A percentile compares a stretch with the other conserved stretches of the same genome.
Conservation (phyloP, 2,329 filamentous ascomycete genomes). For the Fusarium pseudocircinatum region DNA sequence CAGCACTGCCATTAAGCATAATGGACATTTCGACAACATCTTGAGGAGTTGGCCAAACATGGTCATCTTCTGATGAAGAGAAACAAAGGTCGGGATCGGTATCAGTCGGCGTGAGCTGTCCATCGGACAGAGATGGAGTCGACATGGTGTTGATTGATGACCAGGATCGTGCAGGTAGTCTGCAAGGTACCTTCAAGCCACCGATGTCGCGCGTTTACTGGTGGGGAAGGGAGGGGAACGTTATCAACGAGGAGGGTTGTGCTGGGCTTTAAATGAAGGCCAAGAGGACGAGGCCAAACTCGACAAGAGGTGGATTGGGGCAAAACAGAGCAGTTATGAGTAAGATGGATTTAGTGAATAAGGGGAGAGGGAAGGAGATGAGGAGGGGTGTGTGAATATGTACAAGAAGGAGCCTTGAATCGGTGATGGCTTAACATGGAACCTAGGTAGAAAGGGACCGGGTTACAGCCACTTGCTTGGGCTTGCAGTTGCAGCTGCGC, state of each 20-base stretch:
- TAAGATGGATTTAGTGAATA: constrained; percentile 14
- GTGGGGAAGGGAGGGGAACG: constrained; percentile 12
- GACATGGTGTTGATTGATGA: constrained; percentile 42
- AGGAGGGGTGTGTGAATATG: constrained; percentile 29
- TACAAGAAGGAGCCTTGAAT: constrained; percentile 17
- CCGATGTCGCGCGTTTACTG: constrained; percentile 37
- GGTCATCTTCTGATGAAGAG: constrained; percentile 35
- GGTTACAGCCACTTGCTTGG: constrained; percentile 10
- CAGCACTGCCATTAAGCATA: constrained; percentile 39
- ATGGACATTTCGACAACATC: constrained; percentile 44
- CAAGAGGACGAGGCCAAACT: constrained; percentile 11
- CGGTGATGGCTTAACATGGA: constrained; percentile 8
- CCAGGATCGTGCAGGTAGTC: constrained; percentile 38
- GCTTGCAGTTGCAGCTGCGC: constrained; percentile 16
- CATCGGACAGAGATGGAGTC: constrained; percentile 42
- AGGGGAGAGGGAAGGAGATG: background rate
- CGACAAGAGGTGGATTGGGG: constrained; percentile 6
- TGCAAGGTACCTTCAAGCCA: constrained; percentile 44
- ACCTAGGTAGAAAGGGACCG: constrained; percentile 11
- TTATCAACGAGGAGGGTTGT: constrained; percentile 10
- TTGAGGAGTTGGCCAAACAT: constrained; percentile 41
- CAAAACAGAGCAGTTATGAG: constrained; percentile 7
- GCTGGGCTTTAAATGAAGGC: constrained; percentile 13
- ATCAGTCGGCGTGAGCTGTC: constrained; percentile 42
- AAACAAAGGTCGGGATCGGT: constrained; percentile 41